Evolutionary conservation across 768 basidiomycete species (phyloP), one percentile per base, ranked within the genome.

Genomic region (Lactarius indigo): DNA sequence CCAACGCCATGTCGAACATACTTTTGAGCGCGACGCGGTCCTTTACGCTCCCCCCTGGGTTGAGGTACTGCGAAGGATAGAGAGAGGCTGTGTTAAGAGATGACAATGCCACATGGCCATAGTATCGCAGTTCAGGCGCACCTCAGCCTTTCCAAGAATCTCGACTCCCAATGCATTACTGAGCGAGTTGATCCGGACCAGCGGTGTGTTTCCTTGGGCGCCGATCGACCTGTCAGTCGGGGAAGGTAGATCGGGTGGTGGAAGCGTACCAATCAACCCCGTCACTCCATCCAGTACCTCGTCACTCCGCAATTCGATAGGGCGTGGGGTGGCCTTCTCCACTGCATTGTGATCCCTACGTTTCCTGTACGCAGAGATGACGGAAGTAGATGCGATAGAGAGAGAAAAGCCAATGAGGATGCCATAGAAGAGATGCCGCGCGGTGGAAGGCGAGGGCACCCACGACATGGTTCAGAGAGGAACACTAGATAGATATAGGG

Each of bases 21-120:
- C 96, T 93, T 76, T 87, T 85, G 66, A 98, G 76, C 0, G 96
- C 96, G n/a, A 98, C 96, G 35, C 97, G 86, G 76, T 99, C 97
- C 76, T 99, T 99, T 59, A 98, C 91, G 62, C 96, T 98, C 47
- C 97, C 97, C 30, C 96, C 96, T 1, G 97, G 96, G 76, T 99
- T 99, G 66, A 98, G 75, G 74, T 89, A 99, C 94, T 98, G 71
- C 12, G 61, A 23, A 50, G 31, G 47, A 52, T 23, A 23, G 23
- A 23, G 44, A 12, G n/a, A 12, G 4, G 20, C 35, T 35, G n/a
- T 17, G 8, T 12, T 28, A 33, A 26, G 33, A 18, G 61, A 52
- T 20, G 67, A 15, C 10, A 17, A 35, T 61, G 37, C 37, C 39
- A 58, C 18, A 60, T 37, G 30, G 63, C n/a, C 35, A 47, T 8